phyloP scores from a whole-genome alignment of 2,329 filamentous ascomycete species.

The Venturia carpophila region DNA sequence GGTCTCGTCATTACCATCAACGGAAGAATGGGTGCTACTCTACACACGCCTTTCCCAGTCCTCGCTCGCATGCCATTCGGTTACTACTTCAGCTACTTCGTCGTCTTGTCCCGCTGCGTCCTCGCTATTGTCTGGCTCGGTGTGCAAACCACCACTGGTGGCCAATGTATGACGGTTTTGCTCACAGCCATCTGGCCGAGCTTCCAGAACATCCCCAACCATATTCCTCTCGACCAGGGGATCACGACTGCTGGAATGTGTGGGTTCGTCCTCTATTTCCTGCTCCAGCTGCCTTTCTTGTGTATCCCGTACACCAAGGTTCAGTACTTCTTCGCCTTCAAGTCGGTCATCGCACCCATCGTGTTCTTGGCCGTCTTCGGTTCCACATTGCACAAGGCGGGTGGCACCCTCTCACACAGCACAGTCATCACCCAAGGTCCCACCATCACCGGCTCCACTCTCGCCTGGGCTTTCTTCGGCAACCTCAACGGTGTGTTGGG shows the following conservation, averaged over 20 bases:
- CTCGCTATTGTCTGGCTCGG: constrained; percentile 35
- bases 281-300: constrained; percentile 21
- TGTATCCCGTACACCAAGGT: constrained; percentile 24
- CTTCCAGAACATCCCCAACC: constrained; percentile 18
- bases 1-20: constrained; percentile 27
- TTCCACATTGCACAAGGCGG: constrained; percentile 19
- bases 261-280: constrained; percentile 23
- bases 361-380: constrained; percentile 26
- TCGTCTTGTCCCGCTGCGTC: constrained; percentile 35
- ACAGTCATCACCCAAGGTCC: constrained; percentile 24
- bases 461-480: constrained; percentile 26
- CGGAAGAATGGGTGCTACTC: constrained; percentile 25
- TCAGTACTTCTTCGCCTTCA: constrained; percentile 22
- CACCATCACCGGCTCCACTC: constrained; percentile 24
- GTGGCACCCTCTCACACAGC: constrained; percentile 23
- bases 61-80: constrained; percentile 36
- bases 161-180: constrained; percentile 20
- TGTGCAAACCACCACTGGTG: constrained; percentile 34
- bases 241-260: constrained; percentile 41
- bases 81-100: constrained; percentile 35
- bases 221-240: constrained; percentile 28
- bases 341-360: constrained; percentile 26
- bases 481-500: constrained; percentile 26
- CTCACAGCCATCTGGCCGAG: constrained; percentile 18
- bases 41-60: constrained; percentile 31